A percentile compares a stretch with the other conserved stretches of the same genome.
These are phyloP conservation scores for Volvox carteri DNA, from an alignment of 163 green algal species.

Conservation along the genomic window DNA sequence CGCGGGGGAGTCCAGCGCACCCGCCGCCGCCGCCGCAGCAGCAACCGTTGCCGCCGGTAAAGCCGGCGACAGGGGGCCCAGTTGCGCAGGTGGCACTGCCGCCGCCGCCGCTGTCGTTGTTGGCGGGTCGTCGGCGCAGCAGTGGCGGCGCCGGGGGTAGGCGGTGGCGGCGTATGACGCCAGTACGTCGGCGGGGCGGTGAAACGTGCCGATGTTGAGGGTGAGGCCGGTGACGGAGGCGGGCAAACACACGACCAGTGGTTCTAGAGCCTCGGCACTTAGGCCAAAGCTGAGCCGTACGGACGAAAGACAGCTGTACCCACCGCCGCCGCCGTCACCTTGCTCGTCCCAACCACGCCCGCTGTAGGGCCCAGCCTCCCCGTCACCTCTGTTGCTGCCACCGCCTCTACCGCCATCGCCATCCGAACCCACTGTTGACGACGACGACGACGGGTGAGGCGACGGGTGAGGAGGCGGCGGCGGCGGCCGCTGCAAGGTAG, in stretches of 20 bases:
- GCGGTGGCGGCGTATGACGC: neutral
- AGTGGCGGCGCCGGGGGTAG: neutral
- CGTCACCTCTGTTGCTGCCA: neutral
- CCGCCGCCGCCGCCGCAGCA: neutral
- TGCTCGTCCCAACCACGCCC: neutral
- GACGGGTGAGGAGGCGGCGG: too few species aligned
- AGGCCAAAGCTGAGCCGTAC: conserved; percentile 22
- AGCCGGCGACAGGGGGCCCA: too few species aligned
- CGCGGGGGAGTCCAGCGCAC: neutral
- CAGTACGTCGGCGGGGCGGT: conserved; percentile 34
- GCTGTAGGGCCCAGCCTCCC: too few species aligned
- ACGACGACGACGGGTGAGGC: neutral
- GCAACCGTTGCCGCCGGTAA: too few species aligned
- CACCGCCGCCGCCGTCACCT: neutral
- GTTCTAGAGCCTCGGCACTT: conserved; percentile 33
- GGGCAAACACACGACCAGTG: conserved; percentile 21
- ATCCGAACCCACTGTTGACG: neutral
- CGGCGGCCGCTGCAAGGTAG: neutral
- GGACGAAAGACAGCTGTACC: neutral
- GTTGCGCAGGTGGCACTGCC: neutral
- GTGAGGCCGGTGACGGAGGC: neutral
- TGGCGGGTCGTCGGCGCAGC: neutral
- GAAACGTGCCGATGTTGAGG: conserved; percentile 7
- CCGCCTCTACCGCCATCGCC: neutral
- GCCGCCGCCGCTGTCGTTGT: neutral